Percentiles rank a stretch among this genome's conserved stretches.
These are phyloP conservation scores for Cercophora newfieldiana DNA, from an alignment of 495 filamentous ascomycete species.

Conservation along the genomic window DNA sequence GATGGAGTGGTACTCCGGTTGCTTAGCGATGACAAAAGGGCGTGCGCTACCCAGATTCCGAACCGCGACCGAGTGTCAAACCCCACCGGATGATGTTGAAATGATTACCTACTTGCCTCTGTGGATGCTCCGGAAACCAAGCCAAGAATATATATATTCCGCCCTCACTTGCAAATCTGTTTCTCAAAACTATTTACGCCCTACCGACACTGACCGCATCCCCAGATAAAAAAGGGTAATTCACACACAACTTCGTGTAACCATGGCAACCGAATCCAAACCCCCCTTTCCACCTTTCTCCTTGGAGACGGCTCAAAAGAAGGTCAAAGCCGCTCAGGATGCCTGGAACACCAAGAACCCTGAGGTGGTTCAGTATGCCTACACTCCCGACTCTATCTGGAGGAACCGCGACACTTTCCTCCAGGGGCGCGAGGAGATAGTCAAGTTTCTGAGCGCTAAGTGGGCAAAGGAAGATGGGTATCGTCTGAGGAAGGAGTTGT, in stretches of 20 bases:
- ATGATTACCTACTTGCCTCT: background rate
- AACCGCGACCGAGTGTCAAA: background rate
- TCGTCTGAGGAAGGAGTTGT: constrained; percentile 82
- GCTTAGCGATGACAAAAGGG: background rate
- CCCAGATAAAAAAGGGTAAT: background rate
- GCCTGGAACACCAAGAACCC: constrained; percentile 83
- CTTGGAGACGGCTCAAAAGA: constrained; percentile 65
- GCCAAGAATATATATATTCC: background rate
- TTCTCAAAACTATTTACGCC: too few species aligned
- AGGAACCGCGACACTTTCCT: constrained; percentile 76
- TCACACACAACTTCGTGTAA: background rate
- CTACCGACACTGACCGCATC: background rate
- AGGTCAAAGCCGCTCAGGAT: constrained; percentile 84
- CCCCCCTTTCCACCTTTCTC: constrained; percentile 79
- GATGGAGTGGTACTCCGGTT: background rate
- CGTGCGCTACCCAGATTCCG: background rate
- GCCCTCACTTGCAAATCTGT: too few species aligned
- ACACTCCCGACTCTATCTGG: constrained; percentile 80
- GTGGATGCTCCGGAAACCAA: background rate
- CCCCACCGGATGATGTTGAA: background rate
- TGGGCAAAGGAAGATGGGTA: constrained; percentile 76
- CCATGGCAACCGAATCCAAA: constrained; percentile 30
- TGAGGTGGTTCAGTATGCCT: constrained; percentile 63
- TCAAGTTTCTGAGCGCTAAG: constrained; percentile 72
- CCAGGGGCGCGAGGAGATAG: constrained; percentile 65